phyloP scores from a whole-genome alignment of 129 eudicot genomes.

The Sambucus nigra region DNA sequence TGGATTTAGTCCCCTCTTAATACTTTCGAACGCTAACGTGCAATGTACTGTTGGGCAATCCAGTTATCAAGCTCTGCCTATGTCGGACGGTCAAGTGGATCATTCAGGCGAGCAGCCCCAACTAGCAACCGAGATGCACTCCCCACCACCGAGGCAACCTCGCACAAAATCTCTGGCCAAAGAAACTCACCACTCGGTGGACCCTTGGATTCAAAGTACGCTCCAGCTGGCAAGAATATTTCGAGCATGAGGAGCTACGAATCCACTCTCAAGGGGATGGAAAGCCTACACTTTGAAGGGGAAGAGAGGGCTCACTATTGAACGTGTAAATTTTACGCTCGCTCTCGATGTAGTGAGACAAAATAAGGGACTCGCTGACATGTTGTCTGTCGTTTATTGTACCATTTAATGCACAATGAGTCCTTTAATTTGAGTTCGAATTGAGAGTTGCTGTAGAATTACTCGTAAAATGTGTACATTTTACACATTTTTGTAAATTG shows the following conservation, averaged over 20 bases:
- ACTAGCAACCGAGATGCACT: constrained; percentile 40
- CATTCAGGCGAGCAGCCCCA: constrained; percentile 41
- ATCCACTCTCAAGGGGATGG: constrained; percentile 67
- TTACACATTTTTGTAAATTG: constrained; percentile 32
- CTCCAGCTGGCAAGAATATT: constrained; percentile 38
- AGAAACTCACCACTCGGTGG: constrained; percentile 43
- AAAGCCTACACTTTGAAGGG: constrained; percentile 59
- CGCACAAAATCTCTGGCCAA: constrained; percentile 35
- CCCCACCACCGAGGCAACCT: too few species aligned
- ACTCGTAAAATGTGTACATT: too few species aligned
- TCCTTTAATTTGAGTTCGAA: too few species aligned
- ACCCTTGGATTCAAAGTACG: constrained; percentile 44
- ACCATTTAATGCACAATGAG: too few species aligned
- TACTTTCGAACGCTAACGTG: neutral
- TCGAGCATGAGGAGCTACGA: constrained; percentile 47
- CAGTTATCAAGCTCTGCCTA: constrained; percentile 43
- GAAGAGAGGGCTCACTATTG: constrained; percentile 41
- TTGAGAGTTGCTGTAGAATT: too few species aligned
- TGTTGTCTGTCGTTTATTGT: too few species aligned
- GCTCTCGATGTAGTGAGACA: too few species aligned
- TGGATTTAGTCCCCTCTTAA: neutral
- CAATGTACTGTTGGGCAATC: neutral
- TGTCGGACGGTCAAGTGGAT: constrained; percentile 62
- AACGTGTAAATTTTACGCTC: neutral
- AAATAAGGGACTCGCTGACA: too few species aligned